Base-by-base conservation (phyloP, 441 rosid species). In the Syzygium syzygioides region DNA sequence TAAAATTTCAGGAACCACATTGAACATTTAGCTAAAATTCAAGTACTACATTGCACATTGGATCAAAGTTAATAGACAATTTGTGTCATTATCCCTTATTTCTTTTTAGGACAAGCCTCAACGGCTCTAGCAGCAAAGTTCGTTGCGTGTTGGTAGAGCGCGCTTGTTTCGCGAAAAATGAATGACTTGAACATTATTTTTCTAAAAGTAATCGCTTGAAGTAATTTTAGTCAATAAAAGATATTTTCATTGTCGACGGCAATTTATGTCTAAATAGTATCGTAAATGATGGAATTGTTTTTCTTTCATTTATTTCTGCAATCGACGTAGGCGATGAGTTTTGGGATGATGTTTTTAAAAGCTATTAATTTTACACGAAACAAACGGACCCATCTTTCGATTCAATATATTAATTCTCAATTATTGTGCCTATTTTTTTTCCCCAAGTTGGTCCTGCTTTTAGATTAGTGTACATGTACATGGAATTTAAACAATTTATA, bases 321-420 rank as follows among this genome's bases (percentile, higher is more conserved):
- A 57, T 28, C 14, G 14, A 57, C 0, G 1, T 0, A 30, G 8
- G 3, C 0, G 0, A 30, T 62, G 8, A 26, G 5, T 71, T 37
- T 37, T 11, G 8, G 14, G 9, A 71, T 11, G 37, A 4, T 37
- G 6, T 37, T 37, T 34, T 37, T 0, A 0, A 37, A 19, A 37
- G 48, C 20, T 7, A 71, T 71, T 20, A 2, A 5, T 37, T 71
- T 19, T 19, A 11, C 20, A 0, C 1, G 1, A 37, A 45, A 3
- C 15, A 71, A 71, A 37, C 3, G 28, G 28, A 71, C 28, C 80
- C 50, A 11, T 66, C 11, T 66, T 18, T 11, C 3, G 2, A 34
- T 34, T 34, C 25, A 9, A 9, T 26, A 10, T 66, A 66, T 66
- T 30, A 62, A 19, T 10, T 20, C 50, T 37, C 25, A 66, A 18